Percentiles rank a stretch among this genome's conserved stretches.
phyloP scores from a whole-genome alignment of 1,284 basidiomycete genomes.

The Fomes fomentarius region DNA sequence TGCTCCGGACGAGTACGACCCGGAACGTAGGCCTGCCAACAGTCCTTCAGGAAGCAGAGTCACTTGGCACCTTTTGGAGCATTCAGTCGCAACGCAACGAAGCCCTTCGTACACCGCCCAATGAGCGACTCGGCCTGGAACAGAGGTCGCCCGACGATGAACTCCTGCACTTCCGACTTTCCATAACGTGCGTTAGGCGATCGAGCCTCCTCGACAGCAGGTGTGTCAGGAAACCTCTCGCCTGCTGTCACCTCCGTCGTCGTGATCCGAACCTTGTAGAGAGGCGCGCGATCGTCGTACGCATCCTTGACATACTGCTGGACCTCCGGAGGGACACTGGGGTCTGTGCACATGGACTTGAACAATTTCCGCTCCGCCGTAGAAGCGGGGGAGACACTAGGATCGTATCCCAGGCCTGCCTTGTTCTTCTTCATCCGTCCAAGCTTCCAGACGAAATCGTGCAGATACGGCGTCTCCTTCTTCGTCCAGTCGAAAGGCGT shows the following conservation, averaged over 20 bases:
- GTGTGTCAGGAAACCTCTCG: background rate
- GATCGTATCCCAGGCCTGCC: conserved; percentile 16
- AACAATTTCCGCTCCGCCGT: background rate
- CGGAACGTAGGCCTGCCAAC: background rate
- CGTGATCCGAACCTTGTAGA: background rate
- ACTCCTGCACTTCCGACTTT: background rate
- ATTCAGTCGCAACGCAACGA: background rate
- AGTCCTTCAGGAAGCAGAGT: conserved; percentile 6
- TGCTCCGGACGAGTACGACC: conserved; percentile 3
- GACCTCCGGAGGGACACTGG: background rate
- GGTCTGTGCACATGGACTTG: too few species aligned
- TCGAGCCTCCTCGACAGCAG: background rate
- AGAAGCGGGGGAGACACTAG: background rate
- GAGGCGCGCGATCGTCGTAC: background rate
- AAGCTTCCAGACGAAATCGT: too few species aligned
- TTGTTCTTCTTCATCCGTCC: background rate
- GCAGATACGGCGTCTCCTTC: background rate
- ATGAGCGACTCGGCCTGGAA: background rate
- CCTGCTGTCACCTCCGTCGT: background rate
- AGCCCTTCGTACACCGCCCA: background rate
- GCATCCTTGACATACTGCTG: background rate
- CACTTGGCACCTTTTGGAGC: conserved; percentile 39
- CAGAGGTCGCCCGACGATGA: background rate
- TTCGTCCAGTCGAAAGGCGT: background rate
- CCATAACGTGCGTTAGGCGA: too few species aligned